phyloP scores from a whole-genome alignment of 768 basidiomycete genomes.

The Russula virescens region DNA sequence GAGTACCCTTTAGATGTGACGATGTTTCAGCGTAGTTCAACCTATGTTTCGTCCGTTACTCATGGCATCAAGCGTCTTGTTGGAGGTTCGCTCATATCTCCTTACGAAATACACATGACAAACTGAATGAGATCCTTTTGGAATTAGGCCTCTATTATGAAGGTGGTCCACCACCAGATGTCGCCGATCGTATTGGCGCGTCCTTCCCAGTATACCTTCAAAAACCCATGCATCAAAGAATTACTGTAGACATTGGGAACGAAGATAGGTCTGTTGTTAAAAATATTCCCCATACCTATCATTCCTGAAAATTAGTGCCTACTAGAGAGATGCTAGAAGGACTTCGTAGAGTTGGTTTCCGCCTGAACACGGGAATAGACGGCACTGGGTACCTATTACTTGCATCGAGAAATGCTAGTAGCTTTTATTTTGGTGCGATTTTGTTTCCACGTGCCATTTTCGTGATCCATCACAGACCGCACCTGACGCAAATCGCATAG shows the following conservation, averaged over 20 bases:
- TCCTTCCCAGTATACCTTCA: conserved; percentile 32
- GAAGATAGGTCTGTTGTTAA: conserved; percentile 41
- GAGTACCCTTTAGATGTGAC: conserved; percentile 23
- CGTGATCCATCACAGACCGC: background rate
- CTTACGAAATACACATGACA: background rate
- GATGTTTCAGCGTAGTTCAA: conserved; percentile 32
- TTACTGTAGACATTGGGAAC: conserved; percentile 42
- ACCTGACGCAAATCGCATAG: conserved; percentile 25
- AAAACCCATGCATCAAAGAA: conserved; percentile 32
- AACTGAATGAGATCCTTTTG: background rate
- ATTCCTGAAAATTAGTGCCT: background rate
- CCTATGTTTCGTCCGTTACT: conserved; percentile 33
- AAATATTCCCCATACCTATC: background rate
- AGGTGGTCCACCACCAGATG: conserved; percentile 33
- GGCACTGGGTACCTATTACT: conserved; percentile 45
- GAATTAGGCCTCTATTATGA: conserved; percentile 17
- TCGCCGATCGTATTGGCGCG: conserved; percentile 48
- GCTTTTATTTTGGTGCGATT: conserved; percentile 58
- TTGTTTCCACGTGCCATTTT: background rate
- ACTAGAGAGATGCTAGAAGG: conserved; percentile 46
- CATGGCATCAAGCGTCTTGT: conserved; percentile 23
- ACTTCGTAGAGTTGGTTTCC: conserved; percentile 51
- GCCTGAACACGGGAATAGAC: conserved; percentile 42
- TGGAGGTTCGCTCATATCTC: conserved; percentile 8
- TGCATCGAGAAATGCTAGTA: conserved; percentile 43